phyloP scores from a whole-genome alignment of 148 eudicot genomes.

The Linanthus parryae region DNA sequence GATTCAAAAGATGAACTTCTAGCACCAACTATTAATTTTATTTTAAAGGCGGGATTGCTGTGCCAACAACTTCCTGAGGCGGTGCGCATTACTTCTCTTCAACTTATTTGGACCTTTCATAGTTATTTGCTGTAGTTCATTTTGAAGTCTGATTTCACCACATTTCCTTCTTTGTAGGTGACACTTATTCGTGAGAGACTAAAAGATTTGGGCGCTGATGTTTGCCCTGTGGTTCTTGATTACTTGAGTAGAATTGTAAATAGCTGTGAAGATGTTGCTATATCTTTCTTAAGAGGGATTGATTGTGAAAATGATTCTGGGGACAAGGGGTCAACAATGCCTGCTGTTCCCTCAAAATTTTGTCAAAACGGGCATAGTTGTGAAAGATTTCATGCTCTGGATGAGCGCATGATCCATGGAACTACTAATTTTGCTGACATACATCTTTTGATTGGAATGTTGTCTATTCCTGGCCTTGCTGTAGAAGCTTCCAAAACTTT shows the following conservation, averaged over 20 bases:
- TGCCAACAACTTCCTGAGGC: constrained; percentile 91
- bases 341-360: constrained; percentile 53
- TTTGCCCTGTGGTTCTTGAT: constrained; percentile 79
- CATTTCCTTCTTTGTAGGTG: constrained; percentile 45
- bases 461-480: constrained; percentile 78
- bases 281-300: constrained; percentile 71
- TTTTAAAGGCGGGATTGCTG: constrained; percentile 79
- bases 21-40: constrained; percentile 67
- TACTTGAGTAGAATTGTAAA: constrained; percentile 67
- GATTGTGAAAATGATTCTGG: constrained; percentile 58
- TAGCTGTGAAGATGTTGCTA: constrained; percentile 75
- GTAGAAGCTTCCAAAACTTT: constrained; percentile 80
- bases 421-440: constrained; percentile 67
- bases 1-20: constrained; percentile 73
- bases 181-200: constrained; percentile 71
- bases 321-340: constrained; percentile 31
- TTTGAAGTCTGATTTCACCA: not conserved
- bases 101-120: not conserved
- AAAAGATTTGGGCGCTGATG: constrained; percentile 70
- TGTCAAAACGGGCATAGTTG: constrained; percentile 59
- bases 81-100: constrained; percentile 30
- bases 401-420: constrained; percentile 38
- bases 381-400: constrained; percentile 36
- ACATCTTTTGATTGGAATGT: constrained; percentile 70
- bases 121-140: constrained; percentile 9